Base-by-base conservation (phyloP, 2,329 filamentous ascomycete species). In the Ophiostoma ulmi region DNA sequence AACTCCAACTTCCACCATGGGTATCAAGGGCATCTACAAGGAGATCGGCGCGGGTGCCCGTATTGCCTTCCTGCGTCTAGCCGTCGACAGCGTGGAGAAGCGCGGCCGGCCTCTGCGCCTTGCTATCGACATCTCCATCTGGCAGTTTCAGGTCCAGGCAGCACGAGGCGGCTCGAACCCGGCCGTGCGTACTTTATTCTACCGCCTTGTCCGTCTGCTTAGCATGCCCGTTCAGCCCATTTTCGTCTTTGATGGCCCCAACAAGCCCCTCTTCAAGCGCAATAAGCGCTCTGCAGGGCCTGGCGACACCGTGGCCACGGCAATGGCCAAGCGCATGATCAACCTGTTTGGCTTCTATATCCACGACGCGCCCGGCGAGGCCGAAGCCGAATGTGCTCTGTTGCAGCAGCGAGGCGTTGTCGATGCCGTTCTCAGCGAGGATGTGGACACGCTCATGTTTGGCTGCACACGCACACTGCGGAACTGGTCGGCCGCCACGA, bases 381-480 rank as follows among this genome's bases (percentile, higher is more conserved):
- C 94, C 3, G 95, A 99, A 78, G 95, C 95, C 1, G 95, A 99
- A 80, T 99, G 95, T 75, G 95, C 95, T 0, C 81, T 95, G 20
- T 80, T 99, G 3, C 94, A 99, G 77, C 85, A 86, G 72, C 86
- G 90, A 65, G 93, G 93, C 0, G 83, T 97, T 10, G 94, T 97
- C 0, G 95, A 99, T 79, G 94, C 92, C 0, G 95, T 98, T 1
- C 83, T 99, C 75, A 97, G 92, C 78, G 94, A 99, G 78, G 95
- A 99, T 82, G 93, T 97, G 63, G 95, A 99, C 78, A 95, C 94
- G 1, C 87, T 98, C 76, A 98, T 98, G 94, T 98, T 98, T 80
- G 95, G 95, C 1, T 95, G 93, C 73, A 89, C 87, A 0, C 81
- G 88, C 52, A 94, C 91, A 0, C 81, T 97, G 61, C 86, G 93